Conservation (phyloP, 73 alveolate genomes). For the Durusdinium trenchii region DNA sequence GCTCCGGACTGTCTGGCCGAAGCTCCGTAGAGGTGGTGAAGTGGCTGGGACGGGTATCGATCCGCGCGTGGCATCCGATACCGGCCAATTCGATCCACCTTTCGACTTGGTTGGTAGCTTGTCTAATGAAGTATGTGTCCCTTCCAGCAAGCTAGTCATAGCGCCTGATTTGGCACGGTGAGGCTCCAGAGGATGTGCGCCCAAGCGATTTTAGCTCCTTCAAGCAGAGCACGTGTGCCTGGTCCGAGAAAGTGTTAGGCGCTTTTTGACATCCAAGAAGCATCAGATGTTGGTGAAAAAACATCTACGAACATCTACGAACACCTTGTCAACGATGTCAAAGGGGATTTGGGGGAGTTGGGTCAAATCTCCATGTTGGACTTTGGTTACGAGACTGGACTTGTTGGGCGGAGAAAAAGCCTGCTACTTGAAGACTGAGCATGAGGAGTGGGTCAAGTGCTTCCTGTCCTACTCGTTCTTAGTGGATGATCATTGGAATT, state of each 20-base stretch:
- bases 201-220: slow-evolving; percentile 71
- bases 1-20: background rate
- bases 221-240: slow-evolving; percentile 47
- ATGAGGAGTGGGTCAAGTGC: too few species aligned
- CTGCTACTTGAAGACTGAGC: too few species aligned
- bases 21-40: background rate
- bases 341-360: too few species aligned
- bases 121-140: background rate
- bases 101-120: background rate
- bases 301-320: background rate
- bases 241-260: background rate
- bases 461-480: too few species aligned
- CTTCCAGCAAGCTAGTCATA: background rate
- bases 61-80: background rate
- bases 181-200: slow-evolving; percentile 78
- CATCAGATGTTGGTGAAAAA: background rate
- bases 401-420: too few species aligned
- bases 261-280: background rate
- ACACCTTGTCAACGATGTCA: background rate
- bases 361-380: too few species aligned
- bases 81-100: too few species aligned
- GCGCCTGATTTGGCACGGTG: background rate
- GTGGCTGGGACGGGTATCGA: background rate
- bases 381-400: too few species aligned
- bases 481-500: too few species aligned